These are phyloP conservation scores for Aspergillus steynii DNA, from an alignment of 495 filamentous ascomycete genomes.

Conservation along the genomic window DNA sequence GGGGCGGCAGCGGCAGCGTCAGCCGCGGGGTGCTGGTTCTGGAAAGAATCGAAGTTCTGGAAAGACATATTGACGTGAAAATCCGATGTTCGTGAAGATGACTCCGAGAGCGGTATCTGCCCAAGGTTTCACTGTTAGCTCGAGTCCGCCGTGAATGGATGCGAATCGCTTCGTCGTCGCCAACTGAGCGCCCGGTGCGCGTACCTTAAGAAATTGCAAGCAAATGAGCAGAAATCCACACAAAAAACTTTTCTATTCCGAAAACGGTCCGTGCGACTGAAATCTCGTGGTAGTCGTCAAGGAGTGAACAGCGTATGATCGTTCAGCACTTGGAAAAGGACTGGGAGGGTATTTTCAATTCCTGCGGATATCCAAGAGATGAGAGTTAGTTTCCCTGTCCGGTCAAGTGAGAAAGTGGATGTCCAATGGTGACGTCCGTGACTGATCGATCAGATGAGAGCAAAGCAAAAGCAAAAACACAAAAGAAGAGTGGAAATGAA, in stretches of 20 bases:
- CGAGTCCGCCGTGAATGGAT: neutral
- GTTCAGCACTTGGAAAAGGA: constrained; percentile 38
- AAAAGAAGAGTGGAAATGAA: neutral
- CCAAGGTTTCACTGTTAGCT: constrained; percentile 2
- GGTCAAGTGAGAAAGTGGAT: neutral
- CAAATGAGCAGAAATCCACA: constrained; percentile 24
- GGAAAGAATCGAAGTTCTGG: constrained; percentile 59
- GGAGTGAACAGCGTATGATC: constrained; percentile 40
- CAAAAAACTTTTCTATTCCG: constrained; percentile 27
- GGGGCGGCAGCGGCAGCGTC: constrained; percentile 54
- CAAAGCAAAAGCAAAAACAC: neutral
- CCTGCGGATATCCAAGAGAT: constrained; percentile 1
- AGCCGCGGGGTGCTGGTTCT: constrained; percentile 54
- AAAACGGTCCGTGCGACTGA: constrained; percentile 39
- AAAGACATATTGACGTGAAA: constrained; percentile 51
- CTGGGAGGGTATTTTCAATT: constrained; percentile 23
- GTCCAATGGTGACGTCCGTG: neutral
- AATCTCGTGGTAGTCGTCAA: constrained; percentile 48
- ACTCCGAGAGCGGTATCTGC: constrained; percentile 20
- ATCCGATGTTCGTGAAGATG: constrained; percentile 30
- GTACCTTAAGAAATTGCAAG: constrained; percentile 23
- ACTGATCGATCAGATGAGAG: too few relatives aligned
- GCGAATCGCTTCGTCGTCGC: neutral
- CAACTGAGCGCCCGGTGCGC: neutral
- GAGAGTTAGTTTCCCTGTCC: neutral